Percentiles rank a stretch among this genome's conserved stretches.
Conservation (phyloP, 371 early-diverging fungal genomes). For the Chytridiales sp. region DNA sequence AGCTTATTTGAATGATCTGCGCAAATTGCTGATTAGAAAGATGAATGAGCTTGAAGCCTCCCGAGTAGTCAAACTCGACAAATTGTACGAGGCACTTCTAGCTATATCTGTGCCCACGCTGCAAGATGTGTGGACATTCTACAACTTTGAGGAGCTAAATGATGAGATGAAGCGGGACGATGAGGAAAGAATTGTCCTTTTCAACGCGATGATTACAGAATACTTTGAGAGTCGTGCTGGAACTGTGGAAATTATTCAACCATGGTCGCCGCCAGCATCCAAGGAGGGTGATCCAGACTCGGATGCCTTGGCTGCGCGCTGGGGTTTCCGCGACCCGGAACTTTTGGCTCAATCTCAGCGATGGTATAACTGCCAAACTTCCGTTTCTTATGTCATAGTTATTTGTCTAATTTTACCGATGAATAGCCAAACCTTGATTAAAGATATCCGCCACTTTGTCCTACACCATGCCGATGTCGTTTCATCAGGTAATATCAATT, state of each 20-base stretch:
- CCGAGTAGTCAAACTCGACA: constrained; percentile 33
- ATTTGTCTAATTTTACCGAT: too few species aligned
- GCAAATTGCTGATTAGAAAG: constrained; percentile 10
- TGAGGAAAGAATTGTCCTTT: constrained; percentile 1
- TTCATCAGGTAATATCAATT: constrained; percentile 30
- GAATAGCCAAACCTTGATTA: constrained; percentile 33
- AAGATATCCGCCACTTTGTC: constrained; percentile 43
- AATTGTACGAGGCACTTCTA: constrained; percentile 34
- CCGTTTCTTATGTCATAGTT: constrained; percentile 9
- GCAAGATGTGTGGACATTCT: neutral
- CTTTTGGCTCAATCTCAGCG: constrained; percentile 16
- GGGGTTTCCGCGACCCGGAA: constrained; percentile 35
- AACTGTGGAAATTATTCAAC: constrained; percentile 3
- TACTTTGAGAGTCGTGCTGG: constrained; percentile 20
- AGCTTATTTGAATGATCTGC: constrained; percentile 18
- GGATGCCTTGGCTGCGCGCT: constrained; percentile 6
- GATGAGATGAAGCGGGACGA: neutral
- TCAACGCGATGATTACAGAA: constrained; percentile 13
- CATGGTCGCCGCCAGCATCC: too few species aligned
- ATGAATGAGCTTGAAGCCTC: constrained; percentile 27
- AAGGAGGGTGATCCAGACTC: neutral
- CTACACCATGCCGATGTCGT: constrained; percentile 41
- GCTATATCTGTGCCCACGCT: constrained; percentile 4
- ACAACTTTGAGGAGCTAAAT: neutral
- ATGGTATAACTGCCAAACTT: constrained; percentile 14